phyloP scores from a whole-genome alignment of 805 yeast genomes.

The Yamadazyma phyllophila region DNA sequence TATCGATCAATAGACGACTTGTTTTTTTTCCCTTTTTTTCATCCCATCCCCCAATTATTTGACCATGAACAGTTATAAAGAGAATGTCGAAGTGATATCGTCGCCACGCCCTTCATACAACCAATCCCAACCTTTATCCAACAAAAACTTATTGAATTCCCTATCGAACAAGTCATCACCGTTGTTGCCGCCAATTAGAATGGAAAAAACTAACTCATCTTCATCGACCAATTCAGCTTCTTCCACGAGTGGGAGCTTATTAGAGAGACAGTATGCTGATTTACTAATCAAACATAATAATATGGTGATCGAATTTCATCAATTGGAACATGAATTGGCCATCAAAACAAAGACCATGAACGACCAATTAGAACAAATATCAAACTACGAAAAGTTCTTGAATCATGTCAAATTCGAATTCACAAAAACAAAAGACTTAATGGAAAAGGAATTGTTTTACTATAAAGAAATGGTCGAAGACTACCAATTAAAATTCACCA shows the following conservation, averaged over 20 bases:
- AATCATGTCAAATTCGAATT: conserved; percentile 26
- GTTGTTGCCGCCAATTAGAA: conserved; percentile 10
- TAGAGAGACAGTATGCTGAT: conserved; percentile 28
- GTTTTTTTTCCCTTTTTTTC: not conserved
- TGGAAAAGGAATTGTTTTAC: conserved; percentile 27
- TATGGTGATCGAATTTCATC: conserved; percentile 25
- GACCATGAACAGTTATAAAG: conserved; percentile 8
- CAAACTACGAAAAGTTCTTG: conserved; percentile 26
- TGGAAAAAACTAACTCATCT: conserved; percentile 4
- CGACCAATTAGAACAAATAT: conserved; percentile 26
- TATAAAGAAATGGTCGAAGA: conserved; percentile 35
- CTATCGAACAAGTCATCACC: conserved; percentile 8
- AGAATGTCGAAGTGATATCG: conserved; percentile 6
- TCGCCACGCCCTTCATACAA: not conserved
- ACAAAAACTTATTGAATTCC: conserved; percentile 9
- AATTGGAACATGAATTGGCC: conserved; percentile 30
- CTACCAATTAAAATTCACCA: conserved; percentile 24
- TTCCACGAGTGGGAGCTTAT: not conserved
- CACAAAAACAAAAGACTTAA: conserved; percentile 24
- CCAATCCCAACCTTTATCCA: conserved; percentile 4
- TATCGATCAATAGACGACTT: not conserved
- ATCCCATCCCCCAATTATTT: not conserved
- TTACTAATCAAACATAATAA: conserved; percentile 26
- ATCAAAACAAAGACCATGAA: conserved; percentile 22
- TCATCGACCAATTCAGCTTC: not conserved